Percentiles rank a stretch among this genome's conserved stretches.
These are phyloP conservation scores for Dactylellina cionopaga DNA, from an alignment of 2,329 filamentous ascomycete genomes.

Conservation along the genomic window DNA sequence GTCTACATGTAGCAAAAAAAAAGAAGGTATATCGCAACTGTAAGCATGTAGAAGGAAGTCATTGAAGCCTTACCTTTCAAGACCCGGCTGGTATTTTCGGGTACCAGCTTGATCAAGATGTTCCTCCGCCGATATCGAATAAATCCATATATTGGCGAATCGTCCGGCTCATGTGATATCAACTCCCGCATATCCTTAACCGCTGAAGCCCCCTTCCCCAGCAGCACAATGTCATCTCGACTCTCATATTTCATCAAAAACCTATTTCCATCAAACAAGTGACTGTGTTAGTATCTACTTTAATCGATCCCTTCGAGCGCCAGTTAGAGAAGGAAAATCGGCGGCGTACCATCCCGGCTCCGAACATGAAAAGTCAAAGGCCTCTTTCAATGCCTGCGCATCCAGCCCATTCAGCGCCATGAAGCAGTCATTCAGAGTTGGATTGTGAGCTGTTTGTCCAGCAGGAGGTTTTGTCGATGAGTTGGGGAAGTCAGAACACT, in stretches of 20 bases:
- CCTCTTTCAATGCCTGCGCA: constrained; percentile 79
- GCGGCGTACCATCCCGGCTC: constrained; percentile 76
- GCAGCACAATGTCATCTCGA: constrained; percentile 85
- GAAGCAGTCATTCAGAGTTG: constrained; percentile 50
- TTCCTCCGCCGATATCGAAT: constrained; percentile 88
- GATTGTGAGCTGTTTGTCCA: constrained; percentile 37
- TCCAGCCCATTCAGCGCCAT: constrained; percentile 99
- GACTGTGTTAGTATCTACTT: constrained; percentile 13
- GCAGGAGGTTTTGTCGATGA: constrained; percentile 49
- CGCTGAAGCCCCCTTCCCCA: constrained; percentile 80
- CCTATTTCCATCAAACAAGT: constrained; percentile 67
- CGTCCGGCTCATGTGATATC: constrained; percentile 81
- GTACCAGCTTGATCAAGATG: constrained; percentile 90
- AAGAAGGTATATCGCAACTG: too few relatives aligned
- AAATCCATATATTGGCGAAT: constrained; percentile 90
- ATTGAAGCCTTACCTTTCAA: constrained; percentile 86
- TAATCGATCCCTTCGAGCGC: neutral
- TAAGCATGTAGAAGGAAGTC: too few relatives aligned
- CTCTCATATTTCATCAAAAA: constrained; percentile 91
- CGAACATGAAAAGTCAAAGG: constrained; percentile 78
- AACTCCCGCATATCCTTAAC: constrained; percentile 82
- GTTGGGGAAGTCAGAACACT: constrained; percentile 42
- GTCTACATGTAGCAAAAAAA: too few relatives aligned
- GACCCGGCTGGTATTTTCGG: constrained; percentile 87
- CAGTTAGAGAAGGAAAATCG: constrained; percentile 12